phyloP scores from a whole-genome alignment of 1,284 basidiomycete genomes.

The Singerocomus rubriflavus region DNA sequence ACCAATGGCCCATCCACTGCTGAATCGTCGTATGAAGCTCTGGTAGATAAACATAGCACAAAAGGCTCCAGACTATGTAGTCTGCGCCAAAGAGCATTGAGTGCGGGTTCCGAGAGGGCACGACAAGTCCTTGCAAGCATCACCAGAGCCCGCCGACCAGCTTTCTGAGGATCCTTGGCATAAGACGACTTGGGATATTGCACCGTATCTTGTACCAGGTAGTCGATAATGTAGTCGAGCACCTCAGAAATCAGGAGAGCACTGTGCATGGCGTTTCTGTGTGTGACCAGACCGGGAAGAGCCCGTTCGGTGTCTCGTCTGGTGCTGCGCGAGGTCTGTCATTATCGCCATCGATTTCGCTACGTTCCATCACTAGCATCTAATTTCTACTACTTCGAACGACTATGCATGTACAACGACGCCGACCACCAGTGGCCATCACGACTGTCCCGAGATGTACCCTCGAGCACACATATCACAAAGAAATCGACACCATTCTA shows the following conservation, averaged over 20 bases:
- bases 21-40: neutral
- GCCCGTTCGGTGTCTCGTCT: too few species aligned
- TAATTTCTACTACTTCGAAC: too few species aligned
- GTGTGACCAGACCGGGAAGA: neutral
- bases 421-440: slow-evolving; percentile 21
- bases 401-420: slow-evolving; percentile 13
- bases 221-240: neutral
- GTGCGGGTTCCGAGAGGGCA: slow-evolving; percentile 18
- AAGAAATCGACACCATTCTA: slow-evolving; percentile 49
- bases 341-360: neutral
- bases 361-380: neutral
- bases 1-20: neutral
- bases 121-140: slow-evolving; percentile 25
- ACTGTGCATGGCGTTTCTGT: neutral
- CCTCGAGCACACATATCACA: slow-evolving; percentile 37
- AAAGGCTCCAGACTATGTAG: slow-evolving; percentile 12
- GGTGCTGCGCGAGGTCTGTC: neutral
- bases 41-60: slow-evolving; percentile 7
- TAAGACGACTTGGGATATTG: neutral
- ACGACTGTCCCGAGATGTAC: slow-evolving; percentile 35
- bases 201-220: neutral
- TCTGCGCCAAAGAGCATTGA: slow-evolving; percentile 19
- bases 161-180: neutral
- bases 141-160: slow-evolving; percentile 11
- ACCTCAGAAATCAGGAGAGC: neutral